A percentile compares a stretch with the other conserved stretches of the same genome.
These are phyloP conservation scores for Beverwykella pulmonaria DNA, from an alignment of 495 filamentous ascomycete species.

Conservation along the genomic window DNA sequence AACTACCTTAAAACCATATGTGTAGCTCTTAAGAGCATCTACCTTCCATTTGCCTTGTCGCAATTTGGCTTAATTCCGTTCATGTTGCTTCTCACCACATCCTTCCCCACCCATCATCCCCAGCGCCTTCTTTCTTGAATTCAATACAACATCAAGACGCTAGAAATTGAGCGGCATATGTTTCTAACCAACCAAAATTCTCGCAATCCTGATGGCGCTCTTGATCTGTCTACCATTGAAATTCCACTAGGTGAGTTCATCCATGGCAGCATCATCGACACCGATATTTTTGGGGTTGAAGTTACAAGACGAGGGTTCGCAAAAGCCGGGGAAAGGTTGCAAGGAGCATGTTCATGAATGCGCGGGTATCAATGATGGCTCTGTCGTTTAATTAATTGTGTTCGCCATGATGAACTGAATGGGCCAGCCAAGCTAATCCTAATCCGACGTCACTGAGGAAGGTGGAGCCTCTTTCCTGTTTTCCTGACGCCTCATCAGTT, in stretches of 20 bases:
- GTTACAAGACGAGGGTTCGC: slow-evolving; percentile 44
- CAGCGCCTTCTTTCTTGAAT: slow-evolving; percentile 37
- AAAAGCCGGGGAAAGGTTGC: no score
- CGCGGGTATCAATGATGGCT: slow-evolving; percentile 15
- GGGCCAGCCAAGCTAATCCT: no score
- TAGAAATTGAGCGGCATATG: slow-evolving; percentile 41
- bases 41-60: no score
- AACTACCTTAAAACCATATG: no score
- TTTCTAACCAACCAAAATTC: slow-evolving; percentile 47
- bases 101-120: slow-evolving; percentile 27
- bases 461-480: no score
- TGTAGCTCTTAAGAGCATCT: no score
- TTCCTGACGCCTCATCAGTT: no score
- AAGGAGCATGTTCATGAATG: not conserved
- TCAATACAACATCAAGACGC: slow-evolving; percentile 53
- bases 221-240: slow-evolving; percentile 67
- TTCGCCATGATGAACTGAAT: slow-evolving; percentile 12
- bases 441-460: no score
- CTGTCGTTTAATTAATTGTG: slow-evolving; percentile 12
- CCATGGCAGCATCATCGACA: slow-evolving; percentile 46
- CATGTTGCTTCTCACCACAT: not conserved
- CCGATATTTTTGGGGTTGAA: slow-evolving; percentile 36
- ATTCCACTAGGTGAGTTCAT: slow-evolving; percentile 47
- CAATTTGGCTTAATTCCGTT: not conserved
- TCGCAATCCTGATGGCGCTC: slow-evolving; percentile 61